Evolutionary conservation across 2,329 filamentous ascomycete species (phyloP).

Genomic region (Colletotrichum eleusines): DNA sequence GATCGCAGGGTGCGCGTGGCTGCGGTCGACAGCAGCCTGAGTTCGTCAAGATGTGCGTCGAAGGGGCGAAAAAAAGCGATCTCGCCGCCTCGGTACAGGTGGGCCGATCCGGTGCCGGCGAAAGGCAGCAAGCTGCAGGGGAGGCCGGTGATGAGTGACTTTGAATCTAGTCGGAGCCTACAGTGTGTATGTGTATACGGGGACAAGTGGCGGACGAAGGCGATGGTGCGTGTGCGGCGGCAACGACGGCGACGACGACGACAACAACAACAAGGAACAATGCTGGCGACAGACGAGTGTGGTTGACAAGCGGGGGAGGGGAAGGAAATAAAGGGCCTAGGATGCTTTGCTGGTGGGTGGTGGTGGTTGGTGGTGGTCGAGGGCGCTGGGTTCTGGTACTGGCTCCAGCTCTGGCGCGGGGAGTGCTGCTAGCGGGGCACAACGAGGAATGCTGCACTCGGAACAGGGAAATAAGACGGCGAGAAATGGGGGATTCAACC

Average conservation of each 20-base stretch:
- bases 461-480: background rate
- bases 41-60: slow-evolving; percentile 22
- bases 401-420: slow-evolving; percentile 2
- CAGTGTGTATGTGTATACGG: slow-evolving; percentile 1
- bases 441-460: background rate
- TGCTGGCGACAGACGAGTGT: slow-evolving; percentile 22
- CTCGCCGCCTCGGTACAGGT: slow-evolving; percentile 17
- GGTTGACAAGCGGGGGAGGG: slow-evolving; percentile 35
- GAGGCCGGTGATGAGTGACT: background rate
- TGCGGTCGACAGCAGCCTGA: slow-evolving; percentile 3
- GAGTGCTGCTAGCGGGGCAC: slow-evolving; percentile 7
- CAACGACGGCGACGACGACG: slow-evolving; percentile 3
- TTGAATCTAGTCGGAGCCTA: background rate
- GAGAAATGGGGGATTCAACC: background rate
- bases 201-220: background rate
- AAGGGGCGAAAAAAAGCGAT: slow-evolving; percentile 5
- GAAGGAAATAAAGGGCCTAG: slow-evolving; percentile 33
- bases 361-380: slow-evolving; percentile 1
- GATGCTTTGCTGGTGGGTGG: slow-evolving; percentile 16
- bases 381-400: background rate
- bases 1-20: slow-evolving; percentile 13
- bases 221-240: slow-evolving; percentile 4
- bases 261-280: background rate
- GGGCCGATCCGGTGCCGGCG: background rate
- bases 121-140: background rate